Evolutionary conservation across 73 alveolate genomes (phyloP).

Genomic region (Tetrahymena elliotti): DNA sequence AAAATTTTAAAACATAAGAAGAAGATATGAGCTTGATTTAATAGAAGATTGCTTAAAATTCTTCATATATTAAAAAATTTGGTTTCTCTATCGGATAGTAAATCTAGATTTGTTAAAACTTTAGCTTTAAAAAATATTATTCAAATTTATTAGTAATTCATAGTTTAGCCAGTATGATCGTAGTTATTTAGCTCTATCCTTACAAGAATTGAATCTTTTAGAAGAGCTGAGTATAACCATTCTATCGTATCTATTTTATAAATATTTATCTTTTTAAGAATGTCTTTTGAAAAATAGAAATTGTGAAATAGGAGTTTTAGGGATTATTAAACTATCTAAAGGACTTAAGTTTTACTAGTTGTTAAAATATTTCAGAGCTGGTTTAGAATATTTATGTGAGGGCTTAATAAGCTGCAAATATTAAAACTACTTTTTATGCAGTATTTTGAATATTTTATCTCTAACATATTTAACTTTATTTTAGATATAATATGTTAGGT

Average conservation of each 20-base stretch:
- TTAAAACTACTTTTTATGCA: neutral
- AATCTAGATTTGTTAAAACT: neutral
- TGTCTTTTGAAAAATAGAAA: neutral
- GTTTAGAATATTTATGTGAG: neutral
- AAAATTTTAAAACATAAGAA: neutral
- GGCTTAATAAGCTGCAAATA: neutral
- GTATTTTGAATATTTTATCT: neutral
- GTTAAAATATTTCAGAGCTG: neutral
- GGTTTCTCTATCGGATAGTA: neutral
- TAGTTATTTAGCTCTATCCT: neutral
- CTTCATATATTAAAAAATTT: neutral
- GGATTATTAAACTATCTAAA: neutral
- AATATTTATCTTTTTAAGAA: neutral
- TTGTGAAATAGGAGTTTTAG: neutral
- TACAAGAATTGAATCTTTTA: too few relatives aligned
- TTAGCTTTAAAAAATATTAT: too few relatives aligned
- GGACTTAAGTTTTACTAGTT: neutral
- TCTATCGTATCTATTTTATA: neutral
- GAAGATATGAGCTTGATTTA: neutral
- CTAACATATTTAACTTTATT: neutral
- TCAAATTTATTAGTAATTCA: neutral
- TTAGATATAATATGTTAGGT: neutral
- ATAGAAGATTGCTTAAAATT: neutral
- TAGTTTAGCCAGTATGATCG: neutral
- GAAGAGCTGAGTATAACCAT: neutral